Evolutionary conservation across 2,329 filamentous ascomycete genomes (phyloP).

Genomic region (Alternaria rosae): DNA sequence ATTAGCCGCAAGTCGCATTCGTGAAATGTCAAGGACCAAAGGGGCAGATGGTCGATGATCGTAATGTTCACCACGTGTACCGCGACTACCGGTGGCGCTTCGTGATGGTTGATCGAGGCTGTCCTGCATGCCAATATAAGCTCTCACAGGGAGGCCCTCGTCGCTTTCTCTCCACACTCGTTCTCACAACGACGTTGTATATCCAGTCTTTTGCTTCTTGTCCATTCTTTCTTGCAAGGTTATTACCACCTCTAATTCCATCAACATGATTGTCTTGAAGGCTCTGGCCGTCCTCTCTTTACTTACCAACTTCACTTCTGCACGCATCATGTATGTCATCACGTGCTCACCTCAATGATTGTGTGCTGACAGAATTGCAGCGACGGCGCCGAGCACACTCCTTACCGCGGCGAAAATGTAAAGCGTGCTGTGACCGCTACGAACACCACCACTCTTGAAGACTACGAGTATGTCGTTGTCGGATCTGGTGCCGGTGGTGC

Average conservation of each 20-base stretch:
- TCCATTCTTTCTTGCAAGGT: constrained; percentile 7
- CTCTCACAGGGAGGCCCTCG: not conserved
- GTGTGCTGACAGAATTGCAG: constrained; percentile 14
- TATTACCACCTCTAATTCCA: not conserved
- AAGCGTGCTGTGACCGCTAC: constrained; percentile 27
- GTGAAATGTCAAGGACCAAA: not conserved
- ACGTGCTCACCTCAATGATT: not conserved
- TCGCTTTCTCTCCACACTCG: not conserved
- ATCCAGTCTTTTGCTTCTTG: constrained; percentile 8
- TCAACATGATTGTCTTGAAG: constrained; percentile 15
- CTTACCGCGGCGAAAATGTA: constrained; percentile 21
- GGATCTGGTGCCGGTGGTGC: constrained; percentile 67
- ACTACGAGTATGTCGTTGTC: constrained; percentile 68
- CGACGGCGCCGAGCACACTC: constrained; percentile 32
- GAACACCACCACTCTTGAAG: constrained; percentile 18
- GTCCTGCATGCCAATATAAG: constrained; percentile 9
- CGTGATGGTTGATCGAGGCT: not conserved
- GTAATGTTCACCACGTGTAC: constrained; percentile 7
- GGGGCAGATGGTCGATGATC: constrained; percentile 5
- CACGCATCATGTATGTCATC: constrained; percentile 12
- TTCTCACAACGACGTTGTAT: not conserved
- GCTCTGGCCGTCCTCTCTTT: constrained; percentile 17
- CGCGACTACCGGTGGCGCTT: not conserved
- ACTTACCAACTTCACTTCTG: constrained; percentile 7
- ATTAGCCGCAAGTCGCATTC: not conserved